These are phyloP conservation scores for Metarhizium rileyi DNA, from an alignment of 2,329 filamentous ascomycete species.

Conservation along the genomic window DNA sequence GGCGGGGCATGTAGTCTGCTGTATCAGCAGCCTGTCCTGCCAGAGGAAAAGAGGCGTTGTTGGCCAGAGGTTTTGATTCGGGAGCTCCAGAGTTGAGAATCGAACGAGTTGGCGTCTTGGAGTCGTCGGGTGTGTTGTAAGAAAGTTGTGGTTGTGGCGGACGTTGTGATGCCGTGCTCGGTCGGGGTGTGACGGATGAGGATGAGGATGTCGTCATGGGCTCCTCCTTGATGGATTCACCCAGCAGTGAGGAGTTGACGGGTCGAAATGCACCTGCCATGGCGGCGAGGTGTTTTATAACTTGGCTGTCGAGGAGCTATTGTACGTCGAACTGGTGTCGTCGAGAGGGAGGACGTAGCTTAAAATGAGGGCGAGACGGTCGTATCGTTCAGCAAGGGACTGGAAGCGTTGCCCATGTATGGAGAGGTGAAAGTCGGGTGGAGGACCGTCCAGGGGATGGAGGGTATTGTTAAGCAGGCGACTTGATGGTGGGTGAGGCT, in stretches of 20 bases:
- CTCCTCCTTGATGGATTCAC: conserved; percentile 23
- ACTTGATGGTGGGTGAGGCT: conserved; percentile 8
- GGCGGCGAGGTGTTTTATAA: conserved; percentile 3
- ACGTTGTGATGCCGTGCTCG: conserved; percentile 25
- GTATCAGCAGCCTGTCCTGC: conserved; percentile 37
- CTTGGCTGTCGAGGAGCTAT: background rate
- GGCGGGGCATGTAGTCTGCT: conserved; percentile 24
- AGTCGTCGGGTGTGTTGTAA: conserved; percentile 30
- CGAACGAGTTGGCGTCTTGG: conserved; percentile 53
- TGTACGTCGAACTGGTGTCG: background rate
- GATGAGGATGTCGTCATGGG: conserved; percentile 26
- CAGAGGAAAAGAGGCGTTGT: conserved; percentile 40
- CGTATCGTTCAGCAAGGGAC: conserved; percentile 10
- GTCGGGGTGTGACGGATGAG: conserved; percentile 20
- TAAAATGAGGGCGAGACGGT: background rate
- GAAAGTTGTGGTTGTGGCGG: conserved; percentile 15
- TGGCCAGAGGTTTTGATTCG: conserved; percentile 44
- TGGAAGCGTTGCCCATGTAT: conserved; percentile 6
- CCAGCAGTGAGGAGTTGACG: conserved; percentile 34
- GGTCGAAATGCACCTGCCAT: conserved; percentile 42
- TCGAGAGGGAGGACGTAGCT: background rate
- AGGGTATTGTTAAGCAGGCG: conserved; percentile 7
- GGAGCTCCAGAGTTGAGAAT: conserved; percentile 34
- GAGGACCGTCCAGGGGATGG: conserved; percentile 7
- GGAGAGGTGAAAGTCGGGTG: conserved; percentile 8